These are phyloP conservation scores for Endocladia muricata DNA, from an alignment of 31 red algal species.

Conservation along the genomic window DNA sequence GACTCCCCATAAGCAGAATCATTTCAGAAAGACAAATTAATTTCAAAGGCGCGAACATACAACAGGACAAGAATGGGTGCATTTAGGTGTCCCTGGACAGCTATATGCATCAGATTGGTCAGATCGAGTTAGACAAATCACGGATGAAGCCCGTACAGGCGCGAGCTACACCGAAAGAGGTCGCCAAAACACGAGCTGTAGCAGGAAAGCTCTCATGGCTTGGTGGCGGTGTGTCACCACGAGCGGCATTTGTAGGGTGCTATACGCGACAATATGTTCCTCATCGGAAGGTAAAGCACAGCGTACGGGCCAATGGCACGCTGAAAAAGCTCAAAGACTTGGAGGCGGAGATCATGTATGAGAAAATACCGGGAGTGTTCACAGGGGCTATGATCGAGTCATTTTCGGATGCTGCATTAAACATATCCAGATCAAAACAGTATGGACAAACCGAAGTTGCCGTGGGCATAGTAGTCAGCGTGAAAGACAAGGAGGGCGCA, in stretches of 20 bases:
- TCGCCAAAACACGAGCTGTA: neutral
- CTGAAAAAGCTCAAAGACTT: slow-evolving; percentile 17
- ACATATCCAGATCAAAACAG: neutral
- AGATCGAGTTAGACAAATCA: slow-evolving; percentile 5
- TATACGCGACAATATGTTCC: slow-evolving; percentile 22
- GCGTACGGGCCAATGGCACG: neutral
- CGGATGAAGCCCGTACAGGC: slow-evolving; percentile 1
- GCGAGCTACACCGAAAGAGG: neutral
- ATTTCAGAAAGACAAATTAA: neutral
- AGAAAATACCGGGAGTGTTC: neutral
- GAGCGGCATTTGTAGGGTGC: slow-evolving; percentile 23
- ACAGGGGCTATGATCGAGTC: neutral
- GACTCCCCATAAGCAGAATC: neutral
- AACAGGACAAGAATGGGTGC: neutral
- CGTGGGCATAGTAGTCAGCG: neutral
- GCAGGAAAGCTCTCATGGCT: slow-evolving; percentile 8
- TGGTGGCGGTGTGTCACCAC: slow-evolving; percentile 29
- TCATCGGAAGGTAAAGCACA: neutral
- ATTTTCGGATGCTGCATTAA: neutral
- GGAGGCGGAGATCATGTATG: neutral
- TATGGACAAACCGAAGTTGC: neutral
- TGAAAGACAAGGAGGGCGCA: neutral
- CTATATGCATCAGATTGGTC: slow-evolving; percentile 4
- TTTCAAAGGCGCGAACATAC: slow-evolving; percentile 5
- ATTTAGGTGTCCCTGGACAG: slow-evolving; percentile 13